Percentiles rank a stretch among this genome's conserved stretches.
phyloP scores from a whole-genome alignment of 2,329 filamentous ascomycete genomes.

The Trichophyton schoenleinii region DNA sequence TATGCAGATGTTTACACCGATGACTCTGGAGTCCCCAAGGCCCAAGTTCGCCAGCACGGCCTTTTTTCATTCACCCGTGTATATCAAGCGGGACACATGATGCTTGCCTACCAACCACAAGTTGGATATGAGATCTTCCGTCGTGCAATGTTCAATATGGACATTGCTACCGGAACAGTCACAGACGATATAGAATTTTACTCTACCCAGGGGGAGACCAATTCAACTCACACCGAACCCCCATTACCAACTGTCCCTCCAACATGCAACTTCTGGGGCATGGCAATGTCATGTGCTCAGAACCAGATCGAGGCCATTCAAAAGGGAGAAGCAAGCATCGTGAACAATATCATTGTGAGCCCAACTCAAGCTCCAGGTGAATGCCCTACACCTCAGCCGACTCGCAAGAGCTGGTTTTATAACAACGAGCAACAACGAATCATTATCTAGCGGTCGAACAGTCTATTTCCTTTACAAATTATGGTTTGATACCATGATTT shows the following conservation, averaged over 20 bases:
- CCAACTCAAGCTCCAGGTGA: neutral
- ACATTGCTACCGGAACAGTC: conserved; percentile 24
- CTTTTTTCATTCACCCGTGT: conserved; percentile 57
- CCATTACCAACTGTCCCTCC: conserved; percentile 37
- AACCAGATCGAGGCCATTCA: conserved; percentile 6
- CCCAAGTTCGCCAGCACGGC: conserved; percentile 62
- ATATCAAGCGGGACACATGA: conserved; percentile 42
- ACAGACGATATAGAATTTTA: neutral
- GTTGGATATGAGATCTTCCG: conserved; percentile 43
- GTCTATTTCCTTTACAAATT: neutral
- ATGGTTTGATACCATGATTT: neutral
- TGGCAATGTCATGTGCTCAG: neutral
- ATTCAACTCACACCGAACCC: conserved; percentile 45
- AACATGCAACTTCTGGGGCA: conserved; percentile 45
- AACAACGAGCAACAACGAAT: neutral
- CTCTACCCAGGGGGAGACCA: conserved; percentile 43
- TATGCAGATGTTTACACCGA: conserved; percentile 63
- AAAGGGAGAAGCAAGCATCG: conserved; percentile 2
- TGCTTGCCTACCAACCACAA: conserved; percentile 41
- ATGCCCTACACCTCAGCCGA: neutral
- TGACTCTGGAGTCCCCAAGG: conserved; percentile 39
- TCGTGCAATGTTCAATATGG: conserved; percentile 33
- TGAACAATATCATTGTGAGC: neutral
- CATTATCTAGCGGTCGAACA: neutral
- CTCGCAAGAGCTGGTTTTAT: neutral